Evolutionary conservation across 495 filamentous ascomycete genomes (phyloP).

Genomic region (Beverwykella pulmonaria): DNA sequence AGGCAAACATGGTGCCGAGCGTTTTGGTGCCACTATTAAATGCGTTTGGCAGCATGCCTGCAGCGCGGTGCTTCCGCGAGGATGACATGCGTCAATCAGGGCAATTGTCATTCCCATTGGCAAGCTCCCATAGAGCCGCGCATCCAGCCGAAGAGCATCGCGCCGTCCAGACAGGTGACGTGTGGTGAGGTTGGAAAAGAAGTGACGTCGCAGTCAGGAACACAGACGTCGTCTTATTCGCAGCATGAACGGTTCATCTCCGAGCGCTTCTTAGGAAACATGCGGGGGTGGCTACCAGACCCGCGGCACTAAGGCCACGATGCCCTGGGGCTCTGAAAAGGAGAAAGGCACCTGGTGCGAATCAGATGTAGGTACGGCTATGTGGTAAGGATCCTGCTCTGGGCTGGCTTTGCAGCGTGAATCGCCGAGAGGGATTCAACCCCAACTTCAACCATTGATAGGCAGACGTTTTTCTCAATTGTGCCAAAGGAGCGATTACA

Average conservation of each 20-base stretch:
- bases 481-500: neutral
- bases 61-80: neutral
- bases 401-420: slow-evolving; percentile 22
- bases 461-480: neutral
- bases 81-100: slow-evolving; percentile 1
- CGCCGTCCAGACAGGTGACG: neutral
- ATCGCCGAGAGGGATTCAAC: neutral
- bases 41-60: slow-evolving; percentile 6
- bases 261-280: slow-evolving; percentile 3
- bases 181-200: neutral
- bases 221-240: slow-evolving; percentile 5
- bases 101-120: neutral
- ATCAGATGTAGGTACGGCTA: slow-evolving; percentile 23
- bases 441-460: neutral
- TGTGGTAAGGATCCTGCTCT: slow-evolving; percentile 25
- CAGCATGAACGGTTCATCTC: slow-evolving; percentile 32
- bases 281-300: slow-evolving; percentile 15
- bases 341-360: slow-evolving; percentile 18
- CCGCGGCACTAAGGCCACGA: slow-evolving; percentile 7
- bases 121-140: neutral
- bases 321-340: neutral
- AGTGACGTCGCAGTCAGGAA: slow-evolving; percentile 18
- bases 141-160: neutral
- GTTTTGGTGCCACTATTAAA: slow-evolving; percentile 24
- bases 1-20: neutral